Conservation (phyloP, 2,329 filamentous ascomycete genomes). For the Verticillium dahliae region DNA sequence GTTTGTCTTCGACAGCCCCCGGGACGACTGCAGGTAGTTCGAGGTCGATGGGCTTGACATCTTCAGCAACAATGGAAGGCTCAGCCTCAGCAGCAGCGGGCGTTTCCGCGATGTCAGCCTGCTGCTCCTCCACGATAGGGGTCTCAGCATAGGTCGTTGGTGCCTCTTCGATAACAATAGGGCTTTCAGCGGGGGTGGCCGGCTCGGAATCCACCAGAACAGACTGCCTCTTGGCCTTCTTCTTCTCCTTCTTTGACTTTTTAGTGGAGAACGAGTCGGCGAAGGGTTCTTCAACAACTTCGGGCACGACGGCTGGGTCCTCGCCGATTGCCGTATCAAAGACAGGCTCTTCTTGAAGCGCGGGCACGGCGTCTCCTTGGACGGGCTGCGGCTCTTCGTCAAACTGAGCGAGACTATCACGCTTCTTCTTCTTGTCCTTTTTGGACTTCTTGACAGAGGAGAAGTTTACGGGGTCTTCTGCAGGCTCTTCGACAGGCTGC, state of each 20-base stretch:
- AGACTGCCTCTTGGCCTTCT: slow-evolving; percentile 15
- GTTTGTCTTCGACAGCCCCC: background rate
- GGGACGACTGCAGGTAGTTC: background rate
- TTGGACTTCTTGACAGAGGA: slow-evolving; percentile 20
- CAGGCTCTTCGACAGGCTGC: background rate
- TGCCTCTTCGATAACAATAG: slow-evolving; percentile 9
- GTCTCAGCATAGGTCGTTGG: background rate
- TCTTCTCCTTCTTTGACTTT: slow-evolving; percentile 18
- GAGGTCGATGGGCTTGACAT: background rate
- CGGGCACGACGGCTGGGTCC: background rate
- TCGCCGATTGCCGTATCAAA: background rate
- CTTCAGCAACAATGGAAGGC: background rate
- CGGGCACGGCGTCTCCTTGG: background rate
- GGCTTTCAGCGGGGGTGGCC: background rate
- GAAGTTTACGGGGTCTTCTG: slow-evolving; percentile 11
- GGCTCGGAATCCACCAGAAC: slow-evolving; percentile 1
- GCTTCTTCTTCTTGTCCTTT: slow-evolving; percentile 18
- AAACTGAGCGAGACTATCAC: background rate
- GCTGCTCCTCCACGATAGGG: background rate
- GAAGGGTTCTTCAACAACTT: background rate
- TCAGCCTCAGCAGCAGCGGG: background rate
- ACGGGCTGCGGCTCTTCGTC: background rate
- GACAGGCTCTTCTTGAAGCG: background rate
- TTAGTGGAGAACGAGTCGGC: slow-evolving; percentile 5
- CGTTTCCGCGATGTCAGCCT: background rate